phyloP scores from a whole-genome alignment of 176 grass and related monocot genomes.

The barley (Hordeum vulgare) region DNA sequence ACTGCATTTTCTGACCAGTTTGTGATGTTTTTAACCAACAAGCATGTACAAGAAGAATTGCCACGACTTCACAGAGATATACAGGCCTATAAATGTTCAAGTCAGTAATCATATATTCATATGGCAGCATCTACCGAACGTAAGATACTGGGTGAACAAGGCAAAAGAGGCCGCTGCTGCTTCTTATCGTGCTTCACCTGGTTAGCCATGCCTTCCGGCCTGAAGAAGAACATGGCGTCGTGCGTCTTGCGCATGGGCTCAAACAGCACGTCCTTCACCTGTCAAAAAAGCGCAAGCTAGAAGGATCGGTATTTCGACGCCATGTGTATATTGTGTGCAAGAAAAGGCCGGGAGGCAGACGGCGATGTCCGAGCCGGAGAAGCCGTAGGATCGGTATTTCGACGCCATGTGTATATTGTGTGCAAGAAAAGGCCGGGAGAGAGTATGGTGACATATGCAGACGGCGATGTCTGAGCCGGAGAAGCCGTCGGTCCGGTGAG shows the following conservation, averaged over 20 bases:
- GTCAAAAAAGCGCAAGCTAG: background rate
- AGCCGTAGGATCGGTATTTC: constrained; percentile 17
- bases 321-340: background rate
- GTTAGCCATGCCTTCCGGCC: constrained; percentile 37
- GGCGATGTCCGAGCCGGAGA: constrained; percentile 56
- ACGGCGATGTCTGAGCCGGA: constrained; percentile 55
- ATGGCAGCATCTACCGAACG: background rate
- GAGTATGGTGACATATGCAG: constrained; percentile 34
- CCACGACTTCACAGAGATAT: background rate
- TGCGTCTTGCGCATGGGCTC: constrained; percentile 52
- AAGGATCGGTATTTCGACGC: background rate
- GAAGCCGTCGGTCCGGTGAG: constrained; percentile 43
- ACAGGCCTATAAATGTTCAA: background rate
- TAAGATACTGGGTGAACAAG: background rate
- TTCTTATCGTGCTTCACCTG: constrained; percentile 1
- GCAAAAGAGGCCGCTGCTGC: background rate
- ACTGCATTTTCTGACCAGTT: background rate
- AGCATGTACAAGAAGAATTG: background rate
- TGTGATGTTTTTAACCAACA: background rate
- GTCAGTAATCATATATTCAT: no score
- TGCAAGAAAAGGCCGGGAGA: background rate
- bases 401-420: no score
- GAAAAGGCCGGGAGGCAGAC: constrained; percentile 20
- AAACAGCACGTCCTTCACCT: constrained; percentile 68
- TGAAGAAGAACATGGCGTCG: constrained; percentile 61